Evolutionary conservation across 1,284 basidiomycete species (phyloP), one percentile per base, ranked within the genome.

Genomic region (Puccinia triticina): DNA sequence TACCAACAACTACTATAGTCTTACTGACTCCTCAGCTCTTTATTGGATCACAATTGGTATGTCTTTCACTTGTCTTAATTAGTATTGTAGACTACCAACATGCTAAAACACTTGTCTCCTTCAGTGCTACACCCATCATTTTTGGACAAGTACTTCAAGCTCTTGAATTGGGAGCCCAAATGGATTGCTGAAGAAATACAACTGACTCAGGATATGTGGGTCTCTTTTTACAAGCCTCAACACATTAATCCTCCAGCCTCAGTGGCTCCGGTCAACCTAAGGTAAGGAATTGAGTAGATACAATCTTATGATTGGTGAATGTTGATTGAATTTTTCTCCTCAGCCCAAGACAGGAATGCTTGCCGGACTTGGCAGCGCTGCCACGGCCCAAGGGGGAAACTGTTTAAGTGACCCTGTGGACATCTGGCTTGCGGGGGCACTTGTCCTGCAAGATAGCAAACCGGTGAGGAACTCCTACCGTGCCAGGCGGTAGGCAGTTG

Each of bases 201-300:
- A n/a, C n/a, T n/a, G n/a, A n/a, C n/a, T n/a, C n/a, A n/a, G n/a
- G n/a, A n/a, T n/a, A n/a, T n/a, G n/a, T n/a, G n/a, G n/a, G n/a
- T n/a, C n/a, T n/a, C n/a, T n/a, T n/a, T n/a, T n/a, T 67, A 67
- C 64, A 67, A 67, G 34, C 64, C 32, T 34, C 64, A 23, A 67
- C 4, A 18, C 16, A 67, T 67, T 34, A 40, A 10, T 64, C 34
- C 61, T 64, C n/a, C 61, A 7, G 11, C 61, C 34, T 55, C 26
- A 64, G 4, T 16, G 26, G 5, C 21, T 29, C 7, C 61, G 7
- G 21, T 26, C 7, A 21, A 4, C 26, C 57, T 29, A 67, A 67
- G 64, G 64, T 43, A 3, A 67, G 64, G 14, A 46, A 46, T 46
- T 46, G 14, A 46, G 11, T 32, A 5, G 10, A 23, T 64, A 5